phyloP scores from a whole-genome alignment of 371 early-diverging fungal species.

The Quaeritorhiza haematococci region DNA sequence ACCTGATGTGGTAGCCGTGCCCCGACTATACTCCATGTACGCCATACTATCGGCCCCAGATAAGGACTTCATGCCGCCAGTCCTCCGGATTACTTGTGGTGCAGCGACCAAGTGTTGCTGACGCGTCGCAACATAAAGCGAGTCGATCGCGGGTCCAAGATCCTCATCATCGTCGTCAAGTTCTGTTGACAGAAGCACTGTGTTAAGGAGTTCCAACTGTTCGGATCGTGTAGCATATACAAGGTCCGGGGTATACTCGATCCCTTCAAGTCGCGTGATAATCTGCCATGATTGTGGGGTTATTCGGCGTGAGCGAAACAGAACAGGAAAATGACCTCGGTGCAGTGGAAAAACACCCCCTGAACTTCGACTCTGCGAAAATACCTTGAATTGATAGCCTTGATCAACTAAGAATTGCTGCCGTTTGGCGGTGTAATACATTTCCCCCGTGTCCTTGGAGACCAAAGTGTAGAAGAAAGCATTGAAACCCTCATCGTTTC shows the following conservation, averaged over 20 bases:
- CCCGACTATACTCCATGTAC: conserved; percentile 70
- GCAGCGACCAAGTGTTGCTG: conserved; percentile 6
- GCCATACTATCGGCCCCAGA: conserved; percentile 94
- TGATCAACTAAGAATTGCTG: conserved; percentile 99
- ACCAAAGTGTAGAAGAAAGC: conserved; percentile 99
- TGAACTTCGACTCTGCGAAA: neutral
- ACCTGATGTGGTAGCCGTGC: too few relatives aligned
- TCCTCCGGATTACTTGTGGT: conserved; percentile 25
- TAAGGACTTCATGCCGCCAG: conserved; percentile 68
- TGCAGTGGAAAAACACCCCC: neutral
- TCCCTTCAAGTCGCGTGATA: conserved; percentile 69
- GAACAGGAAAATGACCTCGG: too few relatives aligned
- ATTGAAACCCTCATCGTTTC: conserved; percentile 94
- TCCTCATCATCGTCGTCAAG: conserved; percentile 30
- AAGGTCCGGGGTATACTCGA: conserved; percentile 64
- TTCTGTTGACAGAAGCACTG: conserved; percentile 74
- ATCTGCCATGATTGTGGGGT: conserved; percentile 10
- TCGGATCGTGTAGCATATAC: conserved; percentile 72
- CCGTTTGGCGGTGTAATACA: conserved; percentile 96
- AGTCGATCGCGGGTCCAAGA: conserved; percentile 49
- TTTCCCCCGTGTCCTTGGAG: conserved; percentile 97
- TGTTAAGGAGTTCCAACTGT: conserved; percentile 85
- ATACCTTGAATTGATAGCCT: conserved; percentile 98
- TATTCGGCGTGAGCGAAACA: too few relatives aligned
- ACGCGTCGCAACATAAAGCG: conserved; percentile 34